Evolutionary conservation across 225 moss, liverwort and hornwort species (phyloP).

Genomic region (Bryum argenteum): DNA sequence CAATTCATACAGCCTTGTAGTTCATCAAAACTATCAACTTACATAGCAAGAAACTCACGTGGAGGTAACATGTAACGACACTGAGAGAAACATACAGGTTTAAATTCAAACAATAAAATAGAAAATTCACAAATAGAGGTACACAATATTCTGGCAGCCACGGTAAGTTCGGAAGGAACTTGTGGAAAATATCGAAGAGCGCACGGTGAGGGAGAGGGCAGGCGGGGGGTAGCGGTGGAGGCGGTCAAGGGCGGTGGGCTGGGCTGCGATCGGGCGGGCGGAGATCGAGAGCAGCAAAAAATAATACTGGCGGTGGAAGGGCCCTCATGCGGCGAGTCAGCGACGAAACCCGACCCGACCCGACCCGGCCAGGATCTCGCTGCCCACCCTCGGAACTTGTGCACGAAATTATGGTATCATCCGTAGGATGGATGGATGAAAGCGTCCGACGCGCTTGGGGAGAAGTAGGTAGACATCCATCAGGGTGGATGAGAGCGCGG

Average conservation of each 20-base stretch:
- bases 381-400: not conserved
- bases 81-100: no score
- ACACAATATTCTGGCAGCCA: no score
- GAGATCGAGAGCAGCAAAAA: no score
- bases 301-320: constrained; percentile 27
- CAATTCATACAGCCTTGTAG: no score
- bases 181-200: no score
- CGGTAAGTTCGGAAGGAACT: no score
- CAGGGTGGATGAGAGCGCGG: not conserved
- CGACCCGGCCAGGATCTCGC: no score
- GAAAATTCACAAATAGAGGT: no score
- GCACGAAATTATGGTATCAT: constrained; percentile 14
- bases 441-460: not conserved
- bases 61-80: no score
- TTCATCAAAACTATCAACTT: no score
- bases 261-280: not conserved
- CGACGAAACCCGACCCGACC: not conserved
- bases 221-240: not conserved
- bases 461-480: constrained; percentile 34
- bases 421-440: not conserved
- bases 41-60: no score
- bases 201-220: not conserved
- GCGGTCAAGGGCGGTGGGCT: constrained; percentile 42
- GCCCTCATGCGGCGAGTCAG: constrained; percentile 12
- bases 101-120: no score